Conservation (phyloP, 208 protist species). For the Trypanosoma congolense region DNA sequence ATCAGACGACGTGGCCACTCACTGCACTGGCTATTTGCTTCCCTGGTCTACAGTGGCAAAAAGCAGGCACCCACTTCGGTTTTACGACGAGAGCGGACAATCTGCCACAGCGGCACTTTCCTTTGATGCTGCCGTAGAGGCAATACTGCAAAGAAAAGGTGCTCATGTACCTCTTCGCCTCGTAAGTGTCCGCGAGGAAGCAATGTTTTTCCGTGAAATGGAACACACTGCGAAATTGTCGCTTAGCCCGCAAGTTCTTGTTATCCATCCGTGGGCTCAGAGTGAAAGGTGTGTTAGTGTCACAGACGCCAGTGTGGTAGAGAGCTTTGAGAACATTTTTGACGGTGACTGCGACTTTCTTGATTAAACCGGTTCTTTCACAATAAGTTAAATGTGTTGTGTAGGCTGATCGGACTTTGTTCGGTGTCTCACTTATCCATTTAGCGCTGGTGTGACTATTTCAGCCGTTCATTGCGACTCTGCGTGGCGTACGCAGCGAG, state of each 20-base stretch:
- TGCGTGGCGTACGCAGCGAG: no score
- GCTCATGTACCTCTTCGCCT: conserved; percentile 33
- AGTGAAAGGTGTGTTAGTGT: background rate
- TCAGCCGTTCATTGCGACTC: no score
- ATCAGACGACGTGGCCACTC: background rate
- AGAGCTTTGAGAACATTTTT: background rate
- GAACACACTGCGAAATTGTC: conserved; percentile 6
- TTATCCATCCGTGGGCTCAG: conserved; percentile 11
- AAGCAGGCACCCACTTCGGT: conserved; percentile 50
- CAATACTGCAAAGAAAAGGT: conserved; percentile 18
- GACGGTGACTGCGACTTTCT: conserved; percentile 18
- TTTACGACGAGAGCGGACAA: conserved; percentile 84
- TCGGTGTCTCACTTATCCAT: no score
- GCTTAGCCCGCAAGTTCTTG: conserved; percentile 7
- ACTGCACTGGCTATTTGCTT: conserved; percentile 38
- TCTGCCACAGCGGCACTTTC: conserved; percentile 27
- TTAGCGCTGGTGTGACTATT: no score
- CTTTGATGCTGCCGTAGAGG: conserved; percentile 43
- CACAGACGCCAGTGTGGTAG: background rate
- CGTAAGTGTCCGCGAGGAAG: conserved; percentile 47
- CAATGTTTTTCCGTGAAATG: conserved; percentile 32
- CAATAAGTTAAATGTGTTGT: no score
- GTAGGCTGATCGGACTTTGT: no score
- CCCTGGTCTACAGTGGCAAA: conserved; percentile 69
- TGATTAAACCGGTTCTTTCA: conserved; percentile 23